Percentiles rank a stretch among this genome's conserved stretches.
Evolutionary conservation across 2,329 filamentous ascomycete species (phyloP).

Genomic region (Ophiostoma australiae): DNA sequence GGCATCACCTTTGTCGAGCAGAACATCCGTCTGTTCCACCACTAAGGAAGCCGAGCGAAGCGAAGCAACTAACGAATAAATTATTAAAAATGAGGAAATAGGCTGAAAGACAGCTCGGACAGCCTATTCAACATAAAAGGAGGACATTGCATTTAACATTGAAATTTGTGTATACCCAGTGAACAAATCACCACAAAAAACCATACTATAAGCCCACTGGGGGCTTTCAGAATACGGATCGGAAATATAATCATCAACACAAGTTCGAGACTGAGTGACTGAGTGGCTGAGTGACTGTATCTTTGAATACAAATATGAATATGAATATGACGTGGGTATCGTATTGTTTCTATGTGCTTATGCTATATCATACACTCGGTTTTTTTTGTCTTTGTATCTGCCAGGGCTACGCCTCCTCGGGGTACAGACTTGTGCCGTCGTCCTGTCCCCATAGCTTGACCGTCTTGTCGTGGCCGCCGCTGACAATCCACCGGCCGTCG

Average conservation of each 20-base stretch:
- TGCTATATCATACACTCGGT: slow-evolving; percentile 8
- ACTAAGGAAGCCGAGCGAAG: slow-evolving; percentile 49
- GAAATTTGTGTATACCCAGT: slow-evolving; percentile 22
- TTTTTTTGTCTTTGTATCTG: background rate
- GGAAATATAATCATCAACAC: background rate
- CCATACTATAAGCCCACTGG: background rate
- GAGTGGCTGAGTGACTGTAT: background rate
- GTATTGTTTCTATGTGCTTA: background rate
- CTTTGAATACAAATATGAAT: background rate
- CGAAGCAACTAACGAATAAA: slow-evolving; percentile 3
- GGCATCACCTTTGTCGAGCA: slow-evolving; percentile 95
- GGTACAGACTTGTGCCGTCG: slow-evolving; percentile 46
- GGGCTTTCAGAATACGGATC: background rate
- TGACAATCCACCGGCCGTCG: slow-evolving; percentile 88
- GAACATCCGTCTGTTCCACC: slow-evolving; percentile 88
- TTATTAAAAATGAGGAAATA: background rate
- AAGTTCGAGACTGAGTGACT: background rate
- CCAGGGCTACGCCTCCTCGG: background rate
- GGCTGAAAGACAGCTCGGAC: background rate
- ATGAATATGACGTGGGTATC: slow-evolving; percentile 19
- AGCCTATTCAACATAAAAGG: slow-evolving; percentile 7
- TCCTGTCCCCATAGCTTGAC: slow-evolving; percentile 95
- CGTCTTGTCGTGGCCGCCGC: slow-evolving; percentile 87
- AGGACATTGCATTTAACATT: slow-evolving; percentile 15
- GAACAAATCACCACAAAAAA: slow-evolving; percentile 15